A percentile compares a stretch with the other conserved stretches of the same genome.
These are phyloP conservation scores for Protomyces lactucae-debilis DNA, from an alignment of 1,139 yeast genomes.

Conservation along the genomic window DNA sequence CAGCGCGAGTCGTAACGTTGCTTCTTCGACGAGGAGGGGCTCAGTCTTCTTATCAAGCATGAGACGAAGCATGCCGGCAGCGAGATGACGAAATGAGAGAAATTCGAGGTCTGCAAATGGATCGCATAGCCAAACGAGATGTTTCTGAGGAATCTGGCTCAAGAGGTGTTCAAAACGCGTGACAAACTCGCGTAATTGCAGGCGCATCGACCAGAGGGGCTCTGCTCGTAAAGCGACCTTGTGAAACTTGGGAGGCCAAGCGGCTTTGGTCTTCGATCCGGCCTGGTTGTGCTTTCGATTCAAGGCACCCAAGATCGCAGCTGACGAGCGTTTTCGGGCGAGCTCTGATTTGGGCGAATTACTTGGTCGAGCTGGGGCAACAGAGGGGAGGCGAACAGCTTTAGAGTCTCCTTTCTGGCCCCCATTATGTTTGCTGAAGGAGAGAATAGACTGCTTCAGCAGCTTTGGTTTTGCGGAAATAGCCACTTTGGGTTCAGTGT, in stretches of 20 bases:
- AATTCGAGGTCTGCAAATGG: background rate
- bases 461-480: background rate
- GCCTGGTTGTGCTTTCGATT: background rate
- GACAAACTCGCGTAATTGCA: background rate
- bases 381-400: background rate
- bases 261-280: background rate
- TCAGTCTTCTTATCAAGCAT: background rate
- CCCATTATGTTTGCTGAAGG: background rate
- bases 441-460: background rate
- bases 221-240: background rate
- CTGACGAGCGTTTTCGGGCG: background rate
- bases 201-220: background rate
- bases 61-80: background rate
- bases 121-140: background rate
- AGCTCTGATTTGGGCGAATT: background rate
- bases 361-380: background rate
- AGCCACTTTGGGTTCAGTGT: too few relatives aligned
- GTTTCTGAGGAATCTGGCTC: background rate
- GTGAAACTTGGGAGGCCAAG: background rate
- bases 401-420: background rate
- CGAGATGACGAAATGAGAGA: background rate
- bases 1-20: background rate
- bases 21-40: background rate
- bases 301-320: background rate
- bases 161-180: background rate